Conservation (phyloP, 2,329 filamentous ascomycete species). For the Cladophialophora carrionii region DNA sequence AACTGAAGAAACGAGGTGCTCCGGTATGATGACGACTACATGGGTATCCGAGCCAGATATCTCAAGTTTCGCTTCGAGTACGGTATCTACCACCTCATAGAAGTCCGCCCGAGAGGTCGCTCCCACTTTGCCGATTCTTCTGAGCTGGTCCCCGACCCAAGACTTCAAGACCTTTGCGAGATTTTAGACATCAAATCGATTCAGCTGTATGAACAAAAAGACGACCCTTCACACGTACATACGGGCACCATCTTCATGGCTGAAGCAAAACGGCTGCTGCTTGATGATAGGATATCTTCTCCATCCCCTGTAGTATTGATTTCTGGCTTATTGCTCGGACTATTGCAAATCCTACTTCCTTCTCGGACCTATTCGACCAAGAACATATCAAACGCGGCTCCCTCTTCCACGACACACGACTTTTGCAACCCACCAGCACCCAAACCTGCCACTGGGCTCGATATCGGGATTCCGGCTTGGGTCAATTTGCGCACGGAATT, state of each 20-base stretch:
- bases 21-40: neutral
- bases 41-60: neutral
- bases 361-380: neutral
- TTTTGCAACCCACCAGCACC: neutral
- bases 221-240: neutral
- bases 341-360: neutral
- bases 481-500: neutral
- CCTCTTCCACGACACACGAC: neutral
- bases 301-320: neutral
- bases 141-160: neutral
- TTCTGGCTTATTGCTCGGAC: neutral
- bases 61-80: neutral
- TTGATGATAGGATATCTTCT: neutral
- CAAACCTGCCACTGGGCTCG: neutral
- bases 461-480: neutral
- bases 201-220: neutral
- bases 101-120: neutral
- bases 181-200: neutral
- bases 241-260: neutral
- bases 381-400: neutral
- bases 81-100: neutral
- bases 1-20: slow-evolving; percentile 37
- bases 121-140: neutral
- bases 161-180: neutral
- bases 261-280: neutral